Conservation (phyloP, 2,329 filamentous ascomycete species). For the Orbilia quercus region DNA sequence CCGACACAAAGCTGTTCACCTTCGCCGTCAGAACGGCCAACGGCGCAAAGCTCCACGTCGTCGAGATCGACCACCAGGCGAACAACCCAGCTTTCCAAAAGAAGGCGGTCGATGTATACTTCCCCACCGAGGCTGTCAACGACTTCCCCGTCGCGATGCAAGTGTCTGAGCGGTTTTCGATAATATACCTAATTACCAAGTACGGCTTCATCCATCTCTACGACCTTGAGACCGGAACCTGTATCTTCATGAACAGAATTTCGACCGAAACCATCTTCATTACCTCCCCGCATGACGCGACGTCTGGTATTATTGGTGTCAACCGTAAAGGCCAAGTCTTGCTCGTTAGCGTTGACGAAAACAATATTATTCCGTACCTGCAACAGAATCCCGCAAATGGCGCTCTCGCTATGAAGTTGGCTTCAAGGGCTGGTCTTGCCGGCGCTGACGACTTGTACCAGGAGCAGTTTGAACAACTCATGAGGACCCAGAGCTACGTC, state of each 20-base stretch:
- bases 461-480: conserved; percentile 89
- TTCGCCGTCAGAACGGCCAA: conserved; percentile 91
- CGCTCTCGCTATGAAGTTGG: conserved; percentile 93
- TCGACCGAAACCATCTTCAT: conserved; percentile 99
- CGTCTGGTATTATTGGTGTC: conserved; percentile 89
- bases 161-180: conserved; percentile 93
- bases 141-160: conserved; percentile 99
- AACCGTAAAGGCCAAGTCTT: conserved; percentile 98
- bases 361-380: conserved; percentile 89
- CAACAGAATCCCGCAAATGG: conserved; percentile 96
- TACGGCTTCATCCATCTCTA: conserved; percentile 99
- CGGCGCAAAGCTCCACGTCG: conserved; percentile 94
- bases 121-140: conserved; percentile 92
- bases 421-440: conserved; percentile 89
- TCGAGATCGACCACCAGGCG: conserved; percentile 93
- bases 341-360: conserved; percentile 91
- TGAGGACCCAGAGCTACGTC: conserved; percentile 80
- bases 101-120: conserved; percentile 97
- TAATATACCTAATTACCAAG: conserved; percentile 97
- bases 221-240: conserved; percentile 92
- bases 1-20: conserved; percentile 94
- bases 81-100: conserved; percentile 90
- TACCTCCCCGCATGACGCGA: conserved; percentile 83
- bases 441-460: conserved; percentile 94
- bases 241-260: conserved; percentile 99